A percentile compares a stretch with the other conserved stretches of the same genome.
These are phyloP conservation scores for Cryphonectria carpinicola DNA, from an alignment of 2,329 filamentous ascomycete species.

Conservation along the genomic window DNA sequence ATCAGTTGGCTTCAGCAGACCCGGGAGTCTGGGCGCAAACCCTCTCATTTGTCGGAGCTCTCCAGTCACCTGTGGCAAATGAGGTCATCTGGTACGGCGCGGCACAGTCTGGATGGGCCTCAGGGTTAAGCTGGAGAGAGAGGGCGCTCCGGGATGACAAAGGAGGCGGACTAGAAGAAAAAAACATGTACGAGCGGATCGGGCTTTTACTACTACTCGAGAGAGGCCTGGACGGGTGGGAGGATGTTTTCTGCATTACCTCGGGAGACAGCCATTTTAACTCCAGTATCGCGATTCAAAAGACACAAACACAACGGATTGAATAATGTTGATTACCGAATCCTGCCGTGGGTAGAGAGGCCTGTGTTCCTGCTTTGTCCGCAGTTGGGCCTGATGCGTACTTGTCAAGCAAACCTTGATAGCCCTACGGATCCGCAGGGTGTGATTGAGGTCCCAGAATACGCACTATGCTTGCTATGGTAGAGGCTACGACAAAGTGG, in stretches of 20 bases:
- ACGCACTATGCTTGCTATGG: not conserved
- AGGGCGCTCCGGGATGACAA: not conserved
- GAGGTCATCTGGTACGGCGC: slow-evolving; percentile 2
- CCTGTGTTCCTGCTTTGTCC: slow-evolving; percentile 4
- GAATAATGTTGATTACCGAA: slow-evolving; percentile 9
- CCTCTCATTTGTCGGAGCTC: slow-evolving; percentile 7
- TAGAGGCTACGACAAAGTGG: not conserved
- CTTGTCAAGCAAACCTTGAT: not conserved
- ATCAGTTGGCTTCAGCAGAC: slow-evolving; percentile 10
- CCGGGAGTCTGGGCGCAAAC: slow-evolving; percentile 23
- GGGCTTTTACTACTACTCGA: not conserved
- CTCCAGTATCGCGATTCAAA: not conserved
- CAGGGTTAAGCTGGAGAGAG: not conserved
- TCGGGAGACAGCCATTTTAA: slow-evolving; percentile 8
- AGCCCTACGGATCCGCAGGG: slow-evolving; percentile 11
- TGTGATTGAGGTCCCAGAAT: not conserved
- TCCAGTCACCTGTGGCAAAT: not conserved
- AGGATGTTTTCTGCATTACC: slow-evolving; percentile 21
- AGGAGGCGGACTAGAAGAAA: not conserved
- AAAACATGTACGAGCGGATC: not conserved
- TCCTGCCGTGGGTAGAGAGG: slow-evolving; percentile 11
- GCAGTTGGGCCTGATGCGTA: not conserved
- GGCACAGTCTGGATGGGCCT: slow-evolving; percentile 5
- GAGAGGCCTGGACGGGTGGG: slow-evolving; percentile 9
- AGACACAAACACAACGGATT: not conserved